Evolutionary conservation across 352 stramenopile species (phyloP), one percentile per base, ranked within the genome.

Genomic region (Aphanomyces astaci): DNA sequence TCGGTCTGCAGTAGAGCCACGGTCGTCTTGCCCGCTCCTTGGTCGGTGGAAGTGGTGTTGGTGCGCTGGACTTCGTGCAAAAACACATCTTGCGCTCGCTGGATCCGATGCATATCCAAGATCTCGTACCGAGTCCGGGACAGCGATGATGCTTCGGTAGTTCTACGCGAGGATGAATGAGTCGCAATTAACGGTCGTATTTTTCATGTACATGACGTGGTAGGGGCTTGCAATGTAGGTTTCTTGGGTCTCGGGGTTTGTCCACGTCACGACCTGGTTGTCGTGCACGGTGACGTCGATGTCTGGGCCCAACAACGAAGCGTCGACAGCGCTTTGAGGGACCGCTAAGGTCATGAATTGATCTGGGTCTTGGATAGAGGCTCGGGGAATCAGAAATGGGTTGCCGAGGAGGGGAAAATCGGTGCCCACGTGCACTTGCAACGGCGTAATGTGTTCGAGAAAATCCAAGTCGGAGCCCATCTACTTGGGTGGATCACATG

Each of bases 401-500:
- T 93, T 93, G 2, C 85, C 85, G 2, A 80, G 63, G 25, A 91
- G 68, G 3, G 85, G 85, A 45, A 93, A 91, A 3, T 51, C 46
- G 5, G 73, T 54, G 25, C 54, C 57, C 1, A 78, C 77, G n/a
- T 76, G 73, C 46, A 57, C 33, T 30, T 82, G 82, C 9, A 93
- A 40, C 0, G 85, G 85, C 1, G 74, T 48, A 0, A 91, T 65
- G 4, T 74, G 54, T 7, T 89, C 79, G 0, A 93, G 69, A 69
- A 93, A 93, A 43, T 90, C 79, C 22, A 93, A 70, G 62, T 93
- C 85, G 4, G 66, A 77, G 3, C 73, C 78, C 73, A 93, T 79
- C 62, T 68, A 68, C 4, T 7, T 28, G 22, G 24, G 4, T 45
- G 28, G 11, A n/a, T n/a, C n/a, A n/a, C n/a, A n/a, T n/a, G n/a